Percentiles rank a stretch among this genome's conserved stretches.
These are phyloP conservation scores for Epichloe elymi DNA, from an alignment of 2,329 filamentous ascomycete species.

Conservation along the genomic window DNA sequence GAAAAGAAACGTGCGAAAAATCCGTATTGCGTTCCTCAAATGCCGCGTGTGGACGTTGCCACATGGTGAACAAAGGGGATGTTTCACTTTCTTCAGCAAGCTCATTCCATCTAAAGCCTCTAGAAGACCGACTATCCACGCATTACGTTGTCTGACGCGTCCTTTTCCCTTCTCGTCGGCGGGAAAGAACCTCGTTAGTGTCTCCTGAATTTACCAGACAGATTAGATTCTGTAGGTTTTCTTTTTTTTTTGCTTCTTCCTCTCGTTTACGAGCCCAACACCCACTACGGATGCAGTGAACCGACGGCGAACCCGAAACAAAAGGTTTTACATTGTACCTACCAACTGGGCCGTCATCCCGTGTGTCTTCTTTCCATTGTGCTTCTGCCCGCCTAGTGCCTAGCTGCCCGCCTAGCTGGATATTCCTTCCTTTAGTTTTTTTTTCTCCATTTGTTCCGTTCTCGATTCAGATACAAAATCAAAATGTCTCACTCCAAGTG, in stretches of 20 bases:
- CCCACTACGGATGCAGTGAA: not conserved
- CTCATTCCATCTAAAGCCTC: not conserved
- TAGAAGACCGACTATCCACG: not conserved
- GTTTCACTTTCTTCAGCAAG: not conserved
- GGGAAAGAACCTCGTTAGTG: not conserved
- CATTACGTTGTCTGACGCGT: not conserved
- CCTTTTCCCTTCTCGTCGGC: not conserved
- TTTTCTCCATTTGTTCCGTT: too few relatives aligned
- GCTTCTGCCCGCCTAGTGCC: too few relatives aligned
- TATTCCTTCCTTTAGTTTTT: too few relatives aligned
- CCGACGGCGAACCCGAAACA: not conserved
- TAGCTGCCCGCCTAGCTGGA: too few relatives aligned
- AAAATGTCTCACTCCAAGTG: too few relatives aligned
- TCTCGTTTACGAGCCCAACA: not conserved
- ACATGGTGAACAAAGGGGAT: not conserved
- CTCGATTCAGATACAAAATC: too few relatives aligned
- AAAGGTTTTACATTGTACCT: too few relatives aligned
- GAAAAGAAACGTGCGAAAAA: not conserved
- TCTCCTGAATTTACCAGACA: not conserved
- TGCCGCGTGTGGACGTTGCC: not conserved
- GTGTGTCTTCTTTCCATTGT: too few relatives aligned
- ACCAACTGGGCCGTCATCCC: too few relatives aligned
- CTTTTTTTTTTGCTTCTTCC: not conserved
- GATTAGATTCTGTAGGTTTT: not conserved
- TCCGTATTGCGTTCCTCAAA: not conserved